Evolutionary conservation across 164 flowering plant species (phyloP), one percentile per base, ranked within the genome.

Genomic region (Litsea cubeba): DNA sequence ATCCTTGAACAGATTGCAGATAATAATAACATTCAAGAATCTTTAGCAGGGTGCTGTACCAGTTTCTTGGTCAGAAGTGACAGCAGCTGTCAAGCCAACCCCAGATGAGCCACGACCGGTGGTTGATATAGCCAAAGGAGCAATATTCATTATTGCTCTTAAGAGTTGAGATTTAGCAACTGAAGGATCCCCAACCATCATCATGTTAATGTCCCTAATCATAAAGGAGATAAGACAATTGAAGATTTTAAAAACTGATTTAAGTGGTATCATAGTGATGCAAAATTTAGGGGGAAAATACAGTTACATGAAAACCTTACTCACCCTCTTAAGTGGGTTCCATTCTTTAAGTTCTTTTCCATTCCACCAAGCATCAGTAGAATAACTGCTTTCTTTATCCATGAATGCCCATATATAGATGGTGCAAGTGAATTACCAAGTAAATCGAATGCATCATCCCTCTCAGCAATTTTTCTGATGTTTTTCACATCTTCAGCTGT

Each of bases 101-200:
- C 99, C 99, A 82, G 99, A 94, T 74, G 99, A 96, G 77, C 99
- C 99, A 22, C 99, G 89, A 32, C 99, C 99, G 20, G 98, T 96
- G n/a, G 99, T 96, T 76, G 99, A 96, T 75, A 96, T 92, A 75
- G 99, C 95, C 77, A 96, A 81, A 57, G 99, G 99, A 76, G 98
- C 97, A 87, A 96, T 96, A 79, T 92, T 96, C 92, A 96, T 89
- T 46, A 96, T 96, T 76, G 98, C 97, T 85, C 98, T 87, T 74
- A 96, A 78, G 68, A 96, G 92, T 80, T 96, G 99, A 72, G 99
- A 96, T 78, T 96, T 96, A 49, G 99, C 99, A 78, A 96, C 99
- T 72, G 99, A 96, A 62, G 98, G 99, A 81, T 96, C 99, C 58
- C 99, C 99, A 82, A 96, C 98, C 99, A 96, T 94, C 99, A 96